Evolutionary conservation across 1,284 basidiomycete genomes (phyloP).

Genomic region (Ganoderma multipileum): DNA sequence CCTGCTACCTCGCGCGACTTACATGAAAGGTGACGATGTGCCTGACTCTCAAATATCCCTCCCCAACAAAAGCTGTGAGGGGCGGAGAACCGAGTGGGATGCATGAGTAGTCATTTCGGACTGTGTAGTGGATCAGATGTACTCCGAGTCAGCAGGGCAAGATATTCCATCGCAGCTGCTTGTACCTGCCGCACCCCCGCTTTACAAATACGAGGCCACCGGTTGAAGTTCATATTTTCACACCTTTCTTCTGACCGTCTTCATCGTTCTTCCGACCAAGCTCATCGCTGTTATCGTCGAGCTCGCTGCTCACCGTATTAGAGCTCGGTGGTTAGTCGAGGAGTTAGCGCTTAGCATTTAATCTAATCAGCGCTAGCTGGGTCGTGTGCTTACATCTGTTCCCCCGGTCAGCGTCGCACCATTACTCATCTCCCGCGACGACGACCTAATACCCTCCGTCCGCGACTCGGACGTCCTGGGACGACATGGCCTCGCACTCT

Average conservation of each 20-base stretch:
- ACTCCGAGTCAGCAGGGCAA: too few relatives aligned
- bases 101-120: not conserved
- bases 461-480: not conserved
- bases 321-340: not conserved
- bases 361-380: not conserved
- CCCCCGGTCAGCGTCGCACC: slow-evolving; percentile 3
- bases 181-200: not conserved
- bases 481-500: slow-evolving; percentile 10
- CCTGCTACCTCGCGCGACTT: too few relatives aligned
- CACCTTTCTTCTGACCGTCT: not conserved
- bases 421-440: not conserved
- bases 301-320: not conserved
- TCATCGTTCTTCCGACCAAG: not conserved
- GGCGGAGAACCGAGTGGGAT: not conserved
- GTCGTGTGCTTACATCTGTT: not conserved
- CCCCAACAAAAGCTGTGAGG: not conserved
- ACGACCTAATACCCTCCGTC: not conserved
- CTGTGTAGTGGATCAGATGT: not conserved
- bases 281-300: not conserved
- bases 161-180: too few relatives aligned
- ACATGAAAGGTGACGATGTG: too few relatives aligned
- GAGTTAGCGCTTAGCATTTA: slow-evolving; percentile 13
- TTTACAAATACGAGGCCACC: not conserved
- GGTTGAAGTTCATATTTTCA: not conserved
- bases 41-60: not conserved